Base-by-base conservation (phyloP, 1,284 basidiomycete species). In the Trichosporon sp. region DNA sequence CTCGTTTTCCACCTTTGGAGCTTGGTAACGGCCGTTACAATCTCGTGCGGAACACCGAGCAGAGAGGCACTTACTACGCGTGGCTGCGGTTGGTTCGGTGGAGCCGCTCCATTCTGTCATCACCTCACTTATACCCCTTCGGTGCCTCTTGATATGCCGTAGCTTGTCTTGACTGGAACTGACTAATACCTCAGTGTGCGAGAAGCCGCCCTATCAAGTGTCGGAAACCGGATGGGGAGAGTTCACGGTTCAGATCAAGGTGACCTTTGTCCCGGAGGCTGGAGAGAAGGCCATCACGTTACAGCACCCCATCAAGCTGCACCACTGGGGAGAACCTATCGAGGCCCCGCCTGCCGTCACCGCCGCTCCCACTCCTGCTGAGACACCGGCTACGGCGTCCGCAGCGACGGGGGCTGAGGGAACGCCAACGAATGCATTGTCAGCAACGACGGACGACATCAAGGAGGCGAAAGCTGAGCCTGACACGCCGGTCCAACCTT, bases 211-310 rank as follows among this genome's bases (percentile, higher is more conserved):
- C 0, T 99, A 95, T 78, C 91, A 93, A 75, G 90, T 99, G 9
- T 91, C 93, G 7, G 97, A 99, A 81, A 98, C 96, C 9, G 97
- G 96, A 62, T 99, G 97, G 97, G 97, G 97, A 78, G 97, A 99
- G 85, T 99, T 99, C 83, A 94, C 98, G 77, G 91, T 99, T 71
- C 89, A 91, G 77, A 96, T 99, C 76, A 90, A 93, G 72, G 90
- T 99, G 72, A 92, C 91, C 65, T 98, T 99, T 83, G 87, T 94
- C n/a, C 83, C 88, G 58, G 97, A 99, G 82, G 89, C 95, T 1
- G 91, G 89, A 65, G 97, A 99, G 83, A 98, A 98, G 82, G 89
- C 93, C 7, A 85, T 98, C 72, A 87, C 88, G 4, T 85, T 96
- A 65, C 91, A 92, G 73, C 97, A 99, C 81, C 92, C 94, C 76